Percentiles rank a stretch among this genome's conserved stretches.
These are phyloP conservation scores for Chrysosporium keratinophilum DNA, from an alignment of 2,329 filamentous ascomycete species.

Conservation along the genomic window DNA sequence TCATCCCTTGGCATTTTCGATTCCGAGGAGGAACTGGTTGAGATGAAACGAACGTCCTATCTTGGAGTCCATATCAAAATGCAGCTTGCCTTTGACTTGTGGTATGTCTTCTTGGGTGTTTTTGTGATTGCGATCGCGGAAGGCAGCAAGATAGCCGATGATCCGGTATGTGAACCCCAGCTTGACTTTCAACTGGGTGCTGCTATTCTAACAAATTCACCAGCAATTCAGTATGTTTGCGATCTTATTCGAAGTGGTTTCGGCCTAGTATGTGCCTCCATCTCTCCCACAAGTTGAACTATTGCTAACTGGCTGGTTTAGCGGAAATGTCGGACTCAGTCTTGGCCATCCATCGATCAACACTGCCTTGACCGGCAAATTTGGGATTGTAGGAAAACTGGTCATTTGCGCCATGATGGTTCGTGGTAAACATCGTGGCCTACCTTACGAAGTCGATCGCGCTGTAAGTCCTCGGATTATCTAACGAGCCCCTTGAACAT, in stretches of 20 bases:
- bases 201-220: neutral
- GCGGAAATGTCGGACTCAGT: constrained; percentile 28
- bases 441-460: constrained; percentile 47
- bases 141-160: constrained; percentile 22
- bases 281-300: neutral
- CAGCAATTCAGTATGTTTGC: constrained; percentile 16
- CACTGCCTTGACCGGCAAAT: constrained; percentile 34
- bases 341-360: constrained; percentile 25
- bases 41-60: constrained; percentile 30
- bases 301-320: constrained; percentile 11
- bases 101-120: constrained; percentile 52
- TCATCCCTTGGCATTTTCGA: constrained; percentile 49
- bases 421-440: constrained; percentile 44
- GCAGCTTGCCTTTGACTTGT: constrained; percentile 57
- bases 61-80: constrained; percentile 48
- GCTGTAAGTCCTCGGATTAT: constrained; percentile 18
- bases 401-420: constrained; percentile 48
- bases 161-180: constrained; percentile 19
- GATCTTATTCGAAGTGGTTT: constrained; percentile 37
- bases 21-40: constrained; percentile 18
- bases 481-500: neutral
- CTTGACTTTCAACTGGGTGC: neutral
- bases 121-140: constrained; percentile 45
- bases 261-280: constrained; percentile 28
- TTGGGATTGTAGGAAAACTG: constrained; percentile 42